Conservation (phyloP, 345 rosid species). For the Toxicodendron radicans region DNA sequence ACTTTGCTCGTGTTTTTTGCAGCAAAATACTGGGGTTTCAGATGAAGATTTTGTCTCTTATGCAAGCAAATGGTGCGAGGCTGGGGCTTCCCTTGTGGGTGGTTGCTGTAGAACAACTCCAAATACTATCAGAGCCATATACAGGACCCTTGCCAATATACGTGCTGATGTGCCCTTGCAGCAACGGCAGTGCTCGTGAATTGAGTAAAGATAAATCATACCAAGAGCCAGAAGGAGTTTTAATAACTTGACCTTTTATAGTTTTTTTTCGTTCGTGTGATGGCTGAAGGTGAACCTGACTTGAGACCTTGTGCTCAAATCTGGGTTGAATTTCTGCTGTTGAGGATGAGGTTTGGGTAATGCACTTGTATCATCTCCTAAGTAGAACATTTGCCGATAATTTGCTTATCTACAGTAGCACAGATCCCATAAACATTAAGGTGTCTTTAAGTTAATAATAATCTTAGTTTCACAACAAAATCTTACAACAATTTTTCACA, state of each 20-base stretch:
- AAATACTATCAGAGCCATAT: constrained; percentile 59
- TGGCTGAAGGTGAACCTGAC: neutral
- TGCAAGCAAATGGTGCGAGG: constrained; percentile 65
- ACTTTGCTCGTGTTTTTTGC: constrained; percentile 25
- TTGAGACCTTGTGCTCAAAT: neutral
- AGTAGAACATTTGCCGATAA: neutral
- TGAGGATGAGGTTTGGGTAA: neutral
- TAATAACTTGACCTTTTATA: neutral
- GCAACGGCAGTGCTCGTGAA: neutral
- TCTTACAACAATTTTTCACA: too few relatives aligned
- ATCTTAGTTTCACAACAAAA: too few relatives aligned
- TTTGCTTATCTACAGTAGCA: neutral
- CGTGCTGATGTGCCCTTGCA: constrained; percentile 14
- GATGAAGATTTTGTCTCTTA: constrained; percentile 72
- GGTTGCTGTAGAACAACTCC: constrained; percentile 81
- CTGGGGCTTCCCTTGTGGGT: constrained; percentile 67
- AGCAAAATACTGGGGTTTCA: constrained; percentile 73
- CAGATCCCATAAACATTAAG: neutral
- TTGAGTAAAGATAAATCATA: constrained; percentile 3
- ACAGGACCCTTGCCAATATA: constrained; percentile 42
- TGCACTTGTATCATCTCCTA: neutral
- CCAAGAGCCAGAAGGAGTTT: neutral
- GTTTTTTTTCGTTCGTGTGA: neutral
- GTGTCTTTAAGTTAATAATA: neutral
- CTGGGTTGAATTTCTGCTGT: neutral